Evolutionary conservation across 305 asterid species (phyloP).

Genomic region (Rubia balearica): DNA sequence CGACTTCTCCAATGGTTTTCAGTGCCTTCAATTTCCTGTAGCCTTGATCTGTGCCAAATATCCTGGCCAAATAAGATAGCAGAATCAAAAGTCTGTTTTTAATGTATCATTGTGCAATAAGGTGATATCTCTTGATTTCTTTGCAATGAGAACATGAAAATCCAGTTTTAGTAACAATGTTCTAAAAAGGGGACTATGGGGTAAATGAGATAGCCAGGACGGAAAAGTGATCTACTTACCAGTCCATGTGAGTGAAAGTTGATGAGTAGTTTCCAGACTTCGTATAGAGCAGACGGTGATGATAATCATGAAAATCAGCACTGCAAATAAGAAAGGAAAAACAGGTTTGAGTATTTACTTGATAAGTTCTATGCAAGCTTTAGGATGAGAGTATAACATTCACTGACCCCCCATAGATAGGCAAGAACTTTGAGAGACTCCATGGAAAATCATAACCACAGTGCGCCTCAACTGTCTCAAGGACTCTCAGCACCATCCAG

Average conservation of each 20-base stretch:
- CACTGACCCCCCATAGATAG: conserved; percentile 91
- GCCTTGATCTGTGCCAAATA: conserved; percentile 71
- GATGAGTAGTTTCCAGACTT: conserved; percentile 97
- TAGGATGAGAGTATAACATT: conserved; percentile 8
- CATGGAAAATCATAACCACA: conserved; percentile 98
- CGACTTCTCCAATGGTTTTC: conserved; percentile 39
- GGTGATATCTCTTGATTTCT: background rate
- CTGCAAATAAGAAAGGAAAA: conserved; percentile 36
- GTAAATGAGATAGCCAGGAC: background rate
- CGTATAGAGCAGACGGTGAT: conserved; percentile 89
- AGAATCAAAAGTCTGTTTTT: background rate
- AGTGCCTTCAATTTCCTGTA: conserved; percentile 64
- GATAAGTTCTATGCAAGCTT: background rate
- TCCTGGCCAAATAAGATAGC: conserved; percentile 29
- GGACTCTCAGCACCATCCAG: conserved; percentile 96
- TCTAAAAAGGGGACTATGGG: background rate
- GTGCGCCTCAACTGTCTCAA: conserved; percentile 98
- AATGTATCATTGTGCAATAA: background rate
- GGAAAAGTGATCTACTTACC: conserved; percentile 41
- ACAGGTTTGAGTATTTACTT: conserved; percentile 18
- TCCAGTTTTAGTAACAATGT: too few relatives aligned
- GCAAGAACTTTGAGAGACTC: conserved; percentile 89
- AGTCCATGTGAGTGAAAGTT: conserved; percentile 94
- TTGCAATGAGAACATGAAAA: background rate
- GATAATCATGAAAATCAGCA: conserved; percentile 98